phyloP scores from a whole-genome alignment of 768 basidiomycete genomes.

The Suillus sp. region DNA sequence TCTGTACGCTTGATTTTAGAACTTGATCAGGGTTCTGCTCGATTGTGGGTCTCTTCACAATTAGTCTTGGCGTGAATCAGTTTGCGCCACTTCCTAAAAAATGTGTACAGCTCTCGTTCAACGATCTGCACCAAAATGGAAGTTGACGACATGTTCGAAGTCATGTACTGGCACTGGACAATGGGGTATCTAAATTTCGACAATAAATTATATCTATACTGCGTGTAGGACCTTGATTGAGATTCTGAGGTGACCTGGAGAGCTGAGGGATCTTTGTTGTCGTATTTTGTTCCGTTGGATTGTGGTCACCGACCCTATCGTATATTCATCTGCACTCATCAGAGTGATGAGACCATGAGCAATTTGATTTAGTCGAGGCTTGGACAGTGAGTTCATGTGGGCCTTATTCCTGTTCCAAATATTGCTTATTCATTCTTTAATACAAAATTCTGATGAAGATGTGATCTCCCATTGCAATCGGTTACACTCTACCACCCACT shows the following conservation, averaged over 20 bases:
- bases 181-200: neutral
- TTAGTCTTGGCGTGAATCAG: neutral
- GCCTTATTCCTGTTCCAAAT: neutral
- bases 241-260: too few species aligned
- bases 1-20: constrained; percentile 30
- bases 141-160: neutral
- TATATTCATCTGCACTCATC: too few species aligned
- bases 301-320: too few species aligned
- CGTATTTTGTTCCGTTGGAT: too few species aligned
- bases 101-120: neutral
- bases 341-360: too few species aligned
- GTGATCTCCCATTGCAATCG: too few species aligned
- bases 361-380: constrained; percentile 42
- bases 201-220: neutral
- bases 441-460: constrained; percentile 3
- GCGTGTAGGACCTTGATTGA: neutral
- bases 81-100: too few species aligned
- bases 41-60: neutral
- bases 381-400: constrained; percentile 48
- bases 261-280: too few species aligned
- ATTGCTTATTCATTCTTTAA: neutral
- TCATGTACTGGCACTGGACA: neutral
- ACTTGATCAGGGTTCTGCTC: neutral
- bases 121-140: neutral
- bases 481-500: too few species aligned